Percentiles rank a stretch among this genome's conserved stretches.
These are phyloP conservation scores for Lignosus rhinocerotis DNA, from an alignment of 1,284 basidiomycete species.

Conservation along the genomic window DNA sequence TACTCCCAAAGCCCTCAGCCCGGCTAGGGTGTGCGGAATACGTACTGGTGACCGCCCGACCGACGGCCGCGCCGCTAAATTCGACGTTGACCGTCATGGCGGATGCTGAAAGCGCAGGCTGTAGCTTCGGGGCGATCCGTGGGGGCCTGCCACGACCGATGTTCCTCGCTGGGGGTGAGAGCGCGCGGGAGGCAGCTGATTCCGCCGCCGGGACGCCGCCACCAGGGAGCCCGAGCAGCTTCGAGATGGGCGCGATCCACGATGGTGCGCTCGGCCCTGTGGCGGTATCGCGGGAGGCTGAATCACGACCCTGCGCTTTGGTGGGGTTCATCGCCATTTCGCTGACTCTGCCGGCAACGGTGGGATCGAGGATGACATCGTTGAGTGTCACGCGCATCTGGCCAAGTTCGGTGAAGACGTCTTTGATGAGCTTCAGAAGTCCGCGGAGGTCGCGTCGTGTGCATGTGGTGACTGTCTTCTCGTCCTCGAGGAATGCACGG, in stretches of 20 bases:
- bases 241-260: conserved; percentile 86
- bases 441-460: conserved; percentile 82
- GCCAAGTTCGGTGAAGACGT: conserved; percentile 83
- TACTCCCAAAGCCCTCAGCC: conserved; percentile 18
- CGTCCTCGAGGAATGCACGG: conserved; percentile 71
- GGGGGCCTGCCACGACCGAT: conserved; percentile 30
- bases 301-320: conserved; percentile 46
- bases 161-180: conserved; percentile 32
- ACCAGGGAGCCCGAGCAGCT: conserved; percentile 55
- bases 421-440: conserved; percentile 84
- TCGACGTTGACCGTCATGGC: conserved; percentile 92
- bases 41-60: conserved; percentile 70
- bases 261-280: conserved; percentile 40
- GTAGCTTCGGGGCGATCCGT: conserved; percentile 69
- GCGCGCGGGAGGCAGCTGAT: conserved; percentile 27
- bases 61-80: conserved; percentile 78
- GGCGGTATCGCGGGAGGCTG: conserved; percentile 32
- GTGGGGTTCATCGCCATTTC: conserved; percentile 68
- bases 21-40: conserved; percentile 38
- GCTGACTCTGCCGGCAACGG: conserved; percentile 70
- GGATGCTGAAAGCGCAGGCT: conserved; percentile 81
- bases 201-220: conserved; percentile 17
- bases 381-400: conserved; percentile 84
- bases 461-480: conserved; percentile 62
- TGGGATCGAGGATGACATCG: conserved; percentile 88